Percentiles rank a stretch among this genome's conserved stretches.
phyloP scores from a whole-genome alignment of 148 eudicot genomes.

The Dysphania ambrosioides region DNA sequence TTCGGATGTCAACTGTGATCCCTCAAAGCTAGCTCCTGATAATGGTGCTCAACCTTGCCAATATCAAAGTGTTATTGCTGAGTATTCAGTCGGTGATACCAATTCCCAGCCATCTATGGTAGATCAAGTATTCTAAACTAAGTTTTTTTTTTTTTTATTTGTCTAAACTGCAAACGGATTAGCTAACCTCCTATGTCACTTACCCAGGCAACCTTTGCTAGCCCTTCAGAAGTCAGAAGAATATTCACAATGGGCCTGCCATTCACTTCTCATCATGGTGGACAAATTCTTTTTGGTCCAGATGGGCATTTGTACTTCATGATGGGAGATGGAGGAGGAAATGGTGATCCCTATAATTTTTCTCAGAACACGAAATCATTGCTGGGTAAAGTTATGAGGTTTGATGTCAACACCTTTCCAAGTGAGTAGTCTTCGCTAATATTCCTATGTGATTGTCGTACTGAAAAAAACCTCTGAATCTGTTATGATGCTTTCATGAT shows the following conservation, averaged over 20 bases:
- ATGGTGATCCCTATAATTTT: constrained; percentile 79
- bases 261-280: constrained; percentile 73
- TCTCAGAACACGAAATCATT: constrained; percentile 81
- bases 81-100: constrained; percentile 58
- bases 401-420: constrained; percentile 58
- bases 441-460: not conserved
- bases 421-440: constrained; percentile 42
- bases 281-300: constrained; percentile 89
- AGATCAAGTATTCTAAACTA: not conserved
- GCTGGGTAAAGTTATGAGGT: constrained; percentile 87
- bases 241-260: constrained; percentile 91
- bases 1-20: constrained; percentile 79
- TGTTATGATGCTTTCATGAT: not conserved
- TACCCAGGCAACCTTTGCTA: constrained; percentile 54
- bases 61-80: constrained; percentile 67
- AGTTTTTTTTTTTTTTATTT: not conserved
- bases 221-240: constrained; percentile 71
- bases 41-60: constrained; percentile 75
- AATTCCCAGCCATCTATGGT: constrained; percentile 51
- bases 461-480: too few relatives aligned
- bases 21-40: constrained; percentile 54
- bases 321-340: constrained; percentile 93
- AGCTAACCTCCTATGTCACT: not conserved
- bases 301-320: constrained; percentile 81
- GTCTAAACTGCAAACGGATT: not conserved